Evolutionary conservation across 805 yeast genomes (phyloP).

Genomic region (Dipodascus geniculatus): DNA sequence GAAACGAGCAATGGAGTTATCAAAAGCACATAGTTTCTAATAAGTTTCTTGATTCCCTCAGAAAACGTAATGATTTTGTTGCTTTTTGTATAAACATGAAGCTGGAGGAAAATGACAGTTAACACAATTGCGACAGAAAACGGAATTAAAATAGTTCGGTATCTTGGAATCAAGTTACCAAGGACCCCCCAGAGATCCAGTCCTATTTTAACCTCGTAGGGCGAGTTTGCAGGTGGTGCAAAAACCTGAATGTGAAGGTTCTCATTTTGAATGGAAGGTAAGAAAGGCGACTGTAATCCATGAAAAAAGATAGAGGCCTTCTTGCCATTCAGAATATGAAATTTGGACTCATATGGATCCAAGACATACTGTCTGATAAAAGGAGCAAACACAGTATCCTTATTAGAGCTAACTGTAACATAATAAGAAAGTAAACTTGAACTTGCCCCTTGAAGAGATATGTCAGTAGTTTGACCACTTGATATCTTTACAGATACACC

Average conservation of each 20-base stretch:
- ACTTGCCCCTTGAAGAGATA: constrained; percentile 45
- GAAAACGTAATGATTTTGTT: constrained; percentile 34
- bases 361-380: constrained; percentile 54
- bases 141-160: constrained; percentile 62
- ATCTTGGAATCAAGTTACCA: constrained; percentile 60
- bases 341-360: constrained; percentile 66
- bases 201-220: background rate
- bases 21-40: constrained; percentile 20
- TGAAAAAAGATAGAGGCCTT: constrained; percentile 37
- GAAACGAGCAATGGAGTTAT: constrained; percentile 17
- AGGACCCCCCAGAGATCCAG: constrained; percentile 50
- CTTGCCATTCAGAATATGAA: constrained; percentile 42
- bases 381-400: constrained; percentile 36
- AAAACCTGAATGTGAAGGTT: constrained; percentile 14
- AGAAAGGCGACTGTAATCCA: constrained; percentile 54
- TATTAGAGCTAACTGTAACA: constrained; percentile 18
- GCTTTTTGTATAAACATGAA: constrained; percentile 31
- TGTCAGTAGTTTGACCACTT: constrained; percentile 32
- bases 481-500: constrained; percentile 29
- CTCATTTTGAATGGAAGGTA: constrained; percentile 31
- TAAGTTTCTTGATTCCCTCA: constrained; percentile 33
- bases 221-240: constrained; percentile 20
- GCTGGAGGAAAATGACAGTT: constrained; percentile 43
- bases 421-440: constrained; percentile 49
- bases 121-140: constrained; percentile 53